Conservation (phyloP, 1,284 basidiomycete genomes). For the Rhizoctonia solani region DNA sequence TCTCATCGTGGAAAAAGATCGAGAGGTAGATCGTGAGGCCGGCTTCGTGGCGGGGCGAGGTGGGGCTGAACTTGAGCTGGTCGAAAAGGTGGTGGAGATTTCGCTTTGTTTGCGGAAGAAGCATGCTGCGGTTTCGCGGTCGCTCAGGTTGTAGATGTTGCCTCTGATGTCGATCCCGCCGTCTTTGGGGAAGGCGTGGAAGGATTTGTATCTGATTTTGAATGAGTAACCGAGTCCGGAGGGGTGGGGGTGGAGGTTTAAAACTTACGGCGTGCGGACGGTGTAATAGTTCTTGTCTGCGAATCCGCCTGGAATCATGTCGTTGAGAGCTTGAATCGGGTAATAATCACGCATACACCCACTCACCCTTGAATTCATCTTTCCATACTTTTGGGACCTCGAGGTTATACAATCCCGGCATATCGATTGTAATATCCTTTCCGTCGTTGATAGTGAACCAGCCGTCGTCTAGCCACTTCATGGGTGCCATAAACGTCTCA, state of each 20-base stretch:
- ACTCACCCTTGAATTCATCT: constrained; percentile 35
- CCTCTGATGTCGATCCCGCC: constrained; percentile 34
- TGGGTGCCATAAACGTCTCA: constrained; percentile 37
- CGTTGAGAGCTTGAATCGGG: not conserved
- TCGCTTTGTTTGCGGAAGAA: constrained; percentile 37
- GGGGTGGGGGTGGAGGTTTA: not conserved
- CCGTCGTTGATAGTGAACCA: constrained; percentile 37
- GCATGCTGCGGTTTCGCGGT: constrained; percentile 38
- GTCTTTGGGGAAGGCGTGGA: constrained; percentile 16
- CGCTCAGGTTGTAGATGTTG: constrained; percentile 37
- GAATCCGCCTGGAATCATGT: too few relatives aligned
- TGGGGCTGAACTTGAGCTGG: constrained; percentile 30
- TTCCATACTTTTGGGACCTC: constrained; percentile 26
- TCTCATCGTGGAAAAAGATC: constrained; percentile 33
- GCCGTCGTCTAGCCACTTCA: constrained; percentile 36
- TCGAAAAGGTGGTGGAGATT: constrained; percentile 19
- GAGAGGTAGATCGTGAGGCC: constrained; percentile 34
- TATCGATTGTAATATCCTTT: constrained; percentile 36
- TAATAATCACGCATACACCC: not conserved
- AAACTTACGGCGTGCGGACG: constrained; percentile 35
- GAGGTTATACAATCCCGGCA: constrained; percentile 37
- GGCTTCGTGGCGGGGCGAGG: constrained; percentile 33
- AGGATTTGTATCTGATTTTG: constrained; percentile 32
- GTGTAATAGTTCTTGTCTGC: constrained; percentile 37
- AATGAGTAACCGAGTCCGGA: too few relatives aligned